Evolutionary conservation across 2,329 filamentous ascomycete species (phyloP).

Genomic region (Ophiocordyceps polyrhachis-furcata): DNA sequence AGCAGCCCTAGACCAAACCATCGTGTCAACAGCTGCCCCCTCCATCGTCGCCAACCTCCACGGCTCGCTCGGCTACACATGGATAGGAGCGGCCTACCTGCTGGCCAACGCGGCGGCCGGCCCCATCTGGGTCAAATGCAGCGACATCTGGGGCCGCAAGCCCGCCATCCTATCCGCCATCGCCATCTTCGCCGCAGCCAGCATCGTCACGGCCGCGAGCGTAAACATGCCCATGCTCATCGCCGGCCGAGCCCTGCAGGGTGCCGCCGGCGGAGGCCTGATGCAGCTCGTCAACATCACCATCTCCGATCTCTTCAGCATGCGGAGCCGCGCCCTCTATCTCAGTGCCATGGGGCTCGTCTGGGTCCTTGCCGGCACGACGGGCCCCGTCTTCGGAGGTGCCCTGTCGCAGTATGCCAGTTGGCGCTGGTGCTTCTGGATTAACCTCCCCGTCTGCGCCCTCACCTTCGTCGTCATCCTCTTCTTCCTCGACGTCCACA

Average conservation of each 20-base stretch:
- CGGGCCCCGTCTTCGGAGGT: slow-evolving; percentile 51
- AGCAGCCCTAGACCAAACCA: slow-evolving; percentile 38
- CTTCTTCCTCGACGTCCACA: slow-evolving; percentile 49
- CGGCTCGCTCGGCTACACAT: slow-evolving; percentile 48
- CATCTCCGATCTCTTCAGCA: slow-evolving; percentile 35
- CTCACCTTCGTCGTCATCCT: slow-evolving; percentile 29
- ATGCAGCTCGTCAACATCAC: slow-evolving; percentile 41
- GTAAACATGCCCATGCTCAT: slow-evolving; percentile 32
- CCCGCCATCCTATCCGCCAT: slow-evolving; percentile 31
- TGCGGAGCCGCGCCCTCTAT: slow-evolving; percentile 30
- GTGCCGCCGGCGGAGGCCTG: slow-evolving; percentile 36
- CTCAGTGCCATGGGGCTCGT: slow-evolving; percentile 33
- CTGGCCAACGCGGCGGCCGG: slow-evolving; percentile 48
- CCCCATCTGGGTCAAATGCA: slow-evolving; percentile 50
- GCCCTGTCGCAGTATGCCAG: slow-evolving; percentile 42
- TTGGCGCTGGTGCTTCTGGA: slow-evolving; percentile 56
- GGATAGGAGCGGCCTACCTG: slow-evolving; percentile 60
- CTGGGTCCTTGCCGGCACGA: slow-evolving; percentile 46
- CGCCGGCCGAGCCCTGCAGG: slow-evolving; percentile 35
- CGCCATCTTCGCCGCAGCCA: slow-evolving; percentile 33
- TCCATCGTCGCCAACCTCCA: slow-evolving; percentile 45
- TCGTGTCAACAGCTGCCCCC: slow-evolving; percentile 48
- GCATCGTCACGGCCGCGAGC: slow-evolving; percentile 32
- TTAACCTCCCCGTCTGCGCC: slow-evolving; percentile 36
- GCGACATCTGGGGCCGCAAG: slow-evolving; percentile 40